Conservation (phyloP, 441 rosid species). For the Erodium chrysanthum region DNA sequence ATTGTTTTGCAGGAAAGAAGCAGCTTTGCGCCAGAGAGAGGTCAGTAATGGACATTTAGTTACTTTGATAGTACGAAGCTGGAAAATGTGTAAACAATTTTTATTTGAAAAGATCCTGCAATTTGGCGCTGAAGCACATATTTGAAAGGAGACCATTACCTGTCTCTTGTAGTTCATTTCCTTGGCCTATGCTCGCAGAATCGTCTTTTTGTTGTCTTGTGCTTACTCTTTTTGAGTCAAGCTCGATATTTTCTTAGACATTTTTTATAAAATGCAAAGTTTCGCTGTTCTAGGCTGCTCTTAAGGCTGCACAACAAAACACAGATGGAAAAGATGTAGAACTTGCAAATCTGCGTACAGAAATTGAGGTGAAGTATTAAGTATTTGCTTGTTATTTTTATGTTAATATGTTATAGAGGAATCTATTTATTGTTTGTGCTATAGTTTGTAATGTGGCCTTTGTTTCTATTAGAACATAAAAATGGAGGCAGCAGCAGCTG, state of each 20-base stretch:
- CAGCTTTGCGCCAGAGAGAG: conserved; percentile 88
- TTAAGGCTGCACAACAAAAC: conserved; percentile 64
- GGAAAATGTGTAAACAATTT: neutral
- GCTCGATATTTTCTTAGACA: neutral
- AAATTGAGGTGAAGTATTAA: conserved; percentile 50
- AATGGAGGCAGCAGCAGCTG: conserved; percentile 48
- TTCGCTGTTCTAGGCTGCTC: conserved; percentile 40
- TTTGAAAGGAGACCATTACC: neutral
- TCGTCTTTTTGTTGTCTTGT: neutral
- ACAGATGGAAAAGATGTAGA: conserved; percentile 64
- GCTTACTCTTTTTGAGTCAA: neutral
- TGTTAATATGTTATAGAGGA: conserved; percentile 3
- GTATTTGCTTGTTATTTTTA: neutral
- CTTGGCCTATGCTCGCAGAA: too few species aligned
- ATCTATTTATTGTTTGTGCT: conserved; percentile 14
- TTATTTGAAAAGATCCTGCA: neutral
- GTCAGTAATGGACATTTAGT: conserved; percentile 24
- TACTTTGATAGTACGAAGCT: conserved; percentile 10
- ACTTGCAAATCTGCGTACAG: conserved; percentile 48
- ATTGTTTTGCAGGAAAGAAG: conserved; percentile 63
- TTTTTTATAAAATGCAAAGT: conserved; percentile 10
- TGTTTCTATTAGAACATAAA: conserved; percentile 44
- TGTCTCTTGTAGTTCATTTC: too few species aligned
- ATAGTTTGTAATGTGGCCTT: conserved; percentile 1
- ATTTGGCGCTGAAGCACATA: neutral